Evolutionary conservation across 1,284 basidiomycete species (phyloP).

Genomic region (Ustilago bromivora): DNA sequence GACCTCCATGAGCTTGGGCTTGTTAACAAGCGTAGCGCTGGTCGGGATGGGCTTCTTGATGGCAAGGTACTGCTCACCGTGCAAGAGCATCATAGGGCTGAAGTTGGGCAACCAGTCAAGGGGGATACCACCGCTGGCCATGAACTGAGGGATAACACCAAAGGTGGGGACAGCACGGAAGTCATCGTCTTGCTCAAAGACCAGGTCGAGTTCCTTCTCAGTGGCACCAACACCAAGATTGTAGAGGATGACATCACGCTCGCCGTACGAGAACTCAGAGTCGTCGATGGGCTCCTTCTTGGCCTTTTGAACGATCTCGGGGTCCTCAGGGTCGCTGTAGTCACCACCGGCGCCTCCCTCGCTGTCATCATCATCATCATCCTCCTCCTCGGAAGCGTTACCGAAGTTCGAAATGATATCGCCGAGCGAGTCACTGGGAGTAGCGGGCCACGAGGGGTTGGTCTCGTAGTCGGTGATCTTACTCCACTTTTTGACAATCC

Average conservation of each 20-base stretch:
- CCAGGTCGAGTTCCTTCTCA: constrained; percentile 89
- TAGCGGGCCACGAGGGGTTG: constrained; percentile 66
- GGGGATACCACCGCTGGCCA: constrained; percentile 66
- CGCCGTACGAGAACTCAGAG: constrained; percentile 76
- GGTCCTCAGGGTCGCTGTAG: constrained; percentile 85
- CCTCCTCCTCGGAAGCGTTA: constrained; percentile 41
- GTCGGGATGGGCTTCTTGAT: constrained; percentile 91
- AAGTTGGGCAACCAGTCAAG: constrained; percentile 93
- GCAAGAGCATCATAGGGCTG: constrained; percentile 93
- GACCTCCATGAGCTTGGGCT: constrained; percentile 76
- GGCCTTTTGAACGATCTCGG: constrained; percentile 83
- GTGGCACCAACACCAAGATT: constrained; percentile 96
- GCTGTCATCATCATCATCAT: constrained; percentile 63
- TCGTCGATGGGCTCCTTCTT: constrained; percentile 75
- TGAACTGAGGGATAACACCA: constrained; percentile 94
- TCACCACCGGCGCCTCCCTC: constrained; percentile 54
- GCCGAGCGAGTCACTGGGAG: constrained; percentile 61
- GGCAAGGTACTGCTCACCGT: constrained; percentile 94
- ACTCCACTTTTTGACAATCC: constrained; percentile 62
- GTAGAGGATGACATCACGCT: constrained; percentile 93
- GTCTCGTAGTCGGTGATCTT: constrained; percentile 68
- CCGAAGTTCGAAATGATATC: constrained; percentile 68
- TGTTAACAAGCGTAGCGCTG: constrained; percentile 82
- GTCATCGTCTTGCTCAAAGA: constrained; percentile 87
- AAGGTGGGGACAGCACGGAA: constrained; percentile 92